phyloP scores from a whole-genome alignment of 768 basidiomycete species.

The Russula sp. region DNA sequence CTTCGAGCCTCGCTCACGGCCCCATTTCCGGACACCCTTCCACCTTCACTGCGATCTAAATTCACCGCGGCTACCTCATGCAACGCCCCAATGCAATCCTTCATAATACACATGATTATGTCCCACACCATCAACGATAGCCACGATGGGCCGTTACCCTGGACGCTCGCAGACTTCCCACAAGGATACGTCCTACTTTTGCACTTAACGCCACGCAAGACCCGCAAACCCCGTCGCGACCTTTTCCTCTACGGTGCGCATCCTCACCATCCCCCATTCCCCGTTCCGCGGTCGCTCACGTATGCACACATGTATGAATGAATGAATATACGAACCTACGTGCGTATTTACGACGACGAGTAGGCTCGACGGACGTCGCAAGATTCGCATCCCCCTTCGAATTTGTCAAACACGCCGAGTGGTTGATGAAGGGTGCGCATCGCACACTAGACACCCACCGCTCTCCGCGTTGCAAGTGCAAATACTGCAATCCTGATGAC shows the following conservation, averaged over 20 bases:
- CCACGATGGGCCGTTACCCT: slow-evolving; percentile 16
- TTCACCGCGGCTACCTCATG: not conserved
- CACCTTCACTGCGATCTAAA: not conserved
- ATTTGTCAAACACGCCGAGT: slow-evolving; percentile 24
- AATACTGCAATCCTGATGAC: slow-evolving; percentile 5
- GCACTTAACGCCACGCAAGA: slow-evolving; percentile 3
- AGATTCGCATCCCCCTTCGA: slow-evolving; percentile 19
- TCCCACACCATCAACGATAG: slow-evolving; percentile 1
- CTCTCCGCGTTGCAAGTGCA: slow-evolving; percentile 12
- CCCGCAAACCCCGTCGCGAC: slow-evolving; percentile 8
- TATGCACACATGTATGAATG: not conserved
- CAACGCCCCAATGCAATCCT: no score
- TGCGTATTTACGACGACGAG: not conserved
- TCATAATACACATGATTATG: not conserved
- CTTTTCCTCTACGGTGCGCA: slow-evolving; percentile 22
- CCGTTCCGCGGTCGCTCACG: not conserved
- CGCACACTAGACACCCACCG: slow-evolving; percentile 14
- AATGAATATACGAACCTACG: not conserved
- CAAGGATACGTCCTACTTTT: slow-evolving; percentile 18
- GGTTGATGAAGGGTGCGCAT: slow-evolving; percentile 23
- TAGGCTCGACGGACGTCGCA: slow-evolving; percentile 16
- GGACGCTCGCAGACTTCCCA: slow-evolving; percentile 24
- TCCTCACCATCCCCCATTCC: not conserved
- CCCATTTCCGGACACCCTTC: not conserved
- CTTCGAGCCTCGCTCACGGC: not conserved